phyloP scores from a whole-genome alignment of 257 asterid genomes.

The Marsdenia floribunda region DNA sequence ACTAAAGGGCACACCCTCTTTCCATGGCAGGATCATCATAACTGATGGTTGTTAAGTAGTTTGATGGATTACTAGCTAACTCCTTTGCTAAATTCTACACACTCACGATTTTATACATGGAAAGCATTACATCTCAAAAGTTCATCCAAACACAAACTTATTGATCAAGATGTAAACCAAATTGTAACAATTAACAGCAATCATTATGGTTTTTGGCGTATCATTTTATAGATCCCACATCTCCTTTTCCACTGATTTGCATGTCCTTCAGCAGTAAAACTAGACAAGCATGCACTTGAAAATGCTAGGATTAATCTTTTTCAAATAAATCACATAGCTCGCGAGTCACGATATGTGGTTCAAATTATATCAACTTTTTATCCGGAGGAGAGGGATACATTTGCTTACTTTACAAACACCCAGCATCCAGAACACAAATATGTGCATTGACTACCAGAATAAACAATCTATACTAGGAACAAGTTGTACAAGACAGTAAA shows the following conservation, averaged over 20 bases:
- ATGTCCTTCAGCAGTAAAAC: not conserved
- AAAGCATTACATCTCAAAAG: not conserved
- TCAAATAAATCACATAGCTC: not conserved
- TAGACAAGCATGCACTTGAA: not conserved
- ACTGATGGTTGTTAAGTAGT: not conserved
- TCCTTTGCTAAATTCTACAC: not conserved
- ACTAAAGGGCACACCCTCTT: not conserved
- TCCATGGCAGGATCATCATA: not conserved
- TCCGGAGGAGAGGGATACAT: too few relatives aligned
- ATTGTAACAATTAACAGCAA: not conserved
- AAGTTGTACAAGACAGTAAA: not conserved
- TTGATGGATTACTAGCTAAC: not conserved
- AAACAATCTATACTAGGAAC: not conserved
- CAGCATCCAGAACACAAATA: not conserved
- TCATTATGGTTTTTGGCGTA: not conserved
- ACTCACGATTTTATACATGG: not conserved
- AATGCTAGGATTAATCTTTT: not conserved
- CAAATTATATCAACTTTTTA: not conserved
- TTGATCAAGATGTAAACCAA: not conserved
- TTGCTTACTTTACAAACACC: not conserved
- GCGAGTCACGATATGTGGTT: not conserved
- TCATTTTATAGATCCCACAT: not conserved
- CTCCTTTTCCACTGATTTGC: not conserved
- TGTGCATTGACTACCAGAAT: not conserved
- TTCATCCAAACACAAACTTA: not conserved